phyloP scores from a whole-genome alignment of 352 stramenopile genomes.

The Thraustochytrium striatum region DNA sequence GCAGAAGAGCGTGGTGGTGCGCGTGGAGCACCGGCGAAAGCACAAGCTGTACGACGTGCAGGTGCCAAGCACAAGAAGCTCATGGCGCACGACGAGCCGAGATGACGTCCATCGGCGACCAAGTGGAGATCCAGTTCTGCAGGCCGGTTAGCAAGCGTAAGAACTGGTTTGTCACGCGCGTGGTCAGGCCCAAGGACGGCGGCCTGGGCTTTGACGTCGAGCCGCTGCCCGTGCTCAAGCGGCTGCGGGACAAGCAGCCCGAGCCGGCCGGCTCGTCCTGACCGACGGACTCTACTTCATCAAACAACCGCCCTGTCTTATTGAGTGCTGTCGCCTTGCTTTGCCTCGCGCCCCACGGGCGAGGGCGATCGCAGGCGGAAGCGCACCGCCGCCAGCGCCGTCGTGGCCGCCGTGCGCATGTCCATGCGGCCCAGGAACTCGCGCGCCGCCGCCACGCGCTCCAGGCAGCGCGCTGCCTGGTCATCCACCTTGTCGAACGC shows the following conservation, averaged over 20 bases:
- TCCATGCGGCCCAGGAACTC: slow-evolving; percentile 26
- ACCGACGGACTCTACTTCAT: too few relatives aligned
- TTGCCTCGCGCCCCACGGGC: background rate
- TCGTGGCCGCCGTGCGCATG: slow-evolving; percentile 19
- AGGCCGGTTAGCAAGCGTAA: slow-evolving; percentile 47
- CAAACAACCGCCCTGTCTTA: background rate
- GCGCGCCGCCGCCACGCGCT: background rate
- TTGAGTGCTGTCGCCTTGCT: background rate
- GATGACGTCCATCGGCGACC: slow-evolving; percentile 29
- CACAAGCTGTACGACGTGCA: slow-evolving; percentile 41
- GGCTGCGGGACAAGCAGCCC: background rate
- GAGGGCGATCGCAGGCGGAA: slow-evolving; percentile 31
- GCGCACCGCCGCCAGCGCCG: slow-evolving; percentile 24
- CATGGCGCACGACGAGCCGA: slow-evolving; percentile 50
- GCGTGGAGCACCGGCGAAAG: slow-evolving; percentile 22
- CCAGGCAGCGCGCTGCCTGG: slow-evolving; percentile 16
- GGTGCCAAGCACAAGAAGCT: slow-evolving; percentile 32
- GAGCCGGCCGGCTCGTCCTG: background rate
- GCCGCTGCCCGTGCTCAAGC: slow-evolving; percentile 25
- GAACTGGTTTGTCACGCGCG: slow-evolving; percentile 29
- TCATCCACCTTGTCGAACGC: slow-evolving; percentile 34
- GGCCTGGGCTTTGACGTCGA: background rate
- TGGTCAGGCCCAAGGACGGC: slow-evolving; percentile 36
- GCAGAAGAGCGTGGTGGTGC: slow-evolving; percentile 48
- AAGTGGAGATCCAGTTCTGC: slow-evolving; percentile 43